Base-by-base conservation (phyloP, 495 filamentous ascomycete genomes). In the Parmelia sp. region DNA sequence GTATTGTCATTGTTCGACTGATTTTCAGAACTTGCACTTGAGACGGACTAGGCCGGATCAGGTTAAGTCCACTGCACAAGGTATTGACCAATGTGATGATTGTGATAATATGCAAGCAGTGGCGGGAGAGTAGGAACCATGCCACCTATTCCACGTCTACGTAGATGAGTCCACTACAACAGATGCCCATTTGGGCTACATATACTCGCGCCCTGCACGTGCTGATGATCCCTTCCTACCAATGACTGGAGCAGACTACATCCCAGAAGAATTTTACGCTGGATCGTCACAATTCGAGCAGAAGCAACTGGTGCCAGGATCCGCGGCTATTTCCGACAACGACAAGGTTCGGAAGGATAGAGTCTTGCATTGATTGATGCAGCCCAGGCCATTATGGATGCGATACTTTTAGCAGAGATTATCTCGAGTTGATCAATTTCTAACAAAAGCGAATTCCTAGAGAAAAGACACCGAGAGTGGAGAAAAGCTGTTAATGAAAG, bases 301-400 rank as follows among this genome's bases (percentile, higher is more conserved):
- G 44, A 47, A 47, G 7, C 35, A 58, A 25, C 66, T 78, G 0
- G 42, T 59, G 14, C 58, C 60, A 55, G 68, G 72, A 11, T 78
- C 77, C 68, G 61, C 57, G 31, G 67, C 71, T 0, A 64, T 72
- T 9, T 79, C 79, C 53, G 66, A 73, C 36, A 64, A 49, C 1
- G 65, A 70, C 10, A 67, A 66, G 36, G 63, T 77, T 40, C 45
- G 69, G 14, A 33, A 63, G n/a, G 77, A 77, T 25, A 64, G 73
- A 25, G 40, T 77, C 4, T 60, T 77, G 23, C 74, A 79, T 51
- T 80, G 77, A 76, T 69, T 77, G 27, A 79, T 80, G 77, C 75
- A 6, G 71, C 67, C n/a, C 77, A 78, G 17, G 76, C 72, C 9
- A 74, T 80, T 17, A 58, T 29, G 42, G 76, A 79, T 65, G 78